phyloP scores from a whole-genome alignment of 2,329 filamentous ascomycete genomes.

The Bimuria novae-zelandiae region DNA sequence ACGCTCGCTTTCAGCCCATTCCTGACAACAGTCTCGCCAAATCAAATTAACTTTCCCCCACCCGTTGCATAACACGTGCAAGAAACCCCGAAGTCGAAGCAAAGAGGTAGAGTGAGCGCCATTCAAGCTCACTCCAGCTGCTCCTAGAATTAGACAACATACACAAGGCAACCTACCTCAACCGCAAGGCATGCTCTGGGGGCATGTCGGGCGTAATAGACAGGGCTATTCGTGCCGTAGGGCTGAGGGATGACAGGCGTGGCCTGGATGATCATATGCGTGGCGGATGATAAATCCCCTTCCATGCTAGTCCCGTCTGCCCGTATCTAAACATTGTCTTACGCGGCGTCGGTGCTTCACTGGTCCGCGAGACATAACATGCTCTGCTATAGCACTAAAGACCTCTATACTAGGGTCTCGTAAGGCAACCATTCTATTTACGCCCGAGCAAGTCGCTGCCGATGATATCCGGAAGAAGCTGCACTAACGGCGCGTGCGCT shows the following conservation, averaged over 20 bases:
- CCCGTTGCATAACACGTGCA: background rate
- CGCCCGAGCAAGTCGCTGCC: too few relatives aligned
- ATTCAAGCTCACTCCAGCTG: background rate
- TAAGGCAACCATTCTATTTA: too few relatives aligned
- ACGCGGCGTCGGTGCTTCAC: background rate
- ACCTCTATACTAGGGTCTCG: too few relatives aligned
- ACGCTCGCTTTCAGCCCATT: too few relatives aligned
- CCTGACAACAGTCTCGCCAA: too few relatives aligned
- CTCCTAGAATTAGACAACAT: too few relatives aligned
- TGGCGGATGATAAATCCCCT: background rate
- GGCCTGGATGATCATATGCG: background rate
- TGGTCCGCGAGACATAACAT: background rate
- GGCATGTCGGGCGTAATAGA: background rate
- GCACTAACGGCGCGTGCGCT: too few relatives aligned
- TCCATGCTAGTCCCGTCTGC: background rate
- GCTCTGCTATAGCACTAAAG: too few relatives aligned
- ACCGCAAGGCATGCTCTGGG: too few relatives aligned
- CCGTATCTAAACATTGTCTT: background rate
- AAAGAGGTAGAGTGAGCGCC: too few relatives aligned
- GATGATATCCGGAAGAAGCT: too few relatives aligned
- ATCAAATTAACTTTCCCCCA: too few relatives aligned
- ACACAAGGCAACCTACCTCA: background rate
- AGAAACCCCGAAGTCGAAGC: background rate
- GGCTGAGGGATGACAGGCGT: conserved; percentile 6
- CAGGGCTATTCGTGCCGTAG: background rate